Evolutionary conservation across 2,329 filamentous ascomycete genomes (phyloP).

Genomic region (Dothideomycetidae sp.): DNA sequence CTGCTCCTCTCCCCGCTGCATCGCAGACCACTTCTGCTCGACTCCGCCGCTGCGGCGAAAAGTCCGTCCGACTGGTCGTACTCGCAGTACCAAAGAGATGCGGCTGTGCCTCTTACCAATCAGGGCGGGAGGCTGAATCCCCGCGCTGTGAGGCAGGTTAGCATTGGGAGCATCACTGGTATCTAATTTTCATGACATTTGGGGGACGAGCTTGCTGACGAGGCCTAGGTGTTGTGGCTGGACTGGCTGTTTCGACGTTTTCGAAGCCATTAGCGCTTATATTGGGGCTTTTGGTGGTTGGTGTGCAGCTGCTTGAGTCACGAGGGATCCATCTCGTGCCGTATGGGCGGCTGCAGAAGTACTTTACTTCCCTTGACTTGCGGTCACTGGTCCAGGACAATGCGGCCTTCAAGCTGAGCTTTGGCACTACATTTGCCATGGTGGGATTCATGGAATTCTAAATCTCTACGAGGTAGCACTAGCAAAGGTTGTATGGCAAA

Average conservation of each 20-base stretch:
- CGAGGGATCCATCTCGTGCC: constrained; percentile 39
- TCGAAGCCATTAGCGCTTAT: constrained; percentile 56
- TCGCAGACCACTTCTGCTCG: constrained; percentile 24
- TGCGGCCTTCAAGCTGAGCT: constrained; percentile 52
- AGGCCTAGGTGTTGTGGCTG: constrained; percentile 43
- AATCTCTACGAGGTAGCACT: no score
- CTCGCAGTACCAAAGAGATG: constrained; percentile 26
- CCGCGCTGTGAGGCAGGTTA: constrained; percentile 30
- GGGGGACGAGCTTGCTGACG: neutral
- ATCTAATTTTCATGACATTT: constrained; percentile 7
- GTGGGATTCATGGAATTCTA: constrained; percentile 49
- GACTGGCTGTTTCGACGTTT: constrained; percentile 54
- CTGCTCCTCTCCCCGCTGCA: constrained; percentile 19
- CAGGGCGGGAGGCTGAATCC: constrained; percentile 28
- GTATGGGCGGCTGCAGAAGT: constrained; percentile 35
- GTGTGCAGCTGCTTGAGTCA: constrained; percentile 38
- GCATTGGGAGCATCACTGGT: constrained; percentile 33
- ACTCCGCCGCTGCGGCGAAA: constrained; percentile 18
- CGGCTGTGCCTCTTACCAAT: constrained; percentile 24
- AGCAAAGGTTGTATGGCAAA: no score
- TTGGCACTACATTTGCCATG: constrained; percentile 58
- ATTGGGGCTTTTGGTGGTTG: constrained; percentile 48
- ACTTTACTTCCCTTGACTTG: constrained; percentile 37
- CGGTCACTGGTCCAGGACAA: constrained; percentile 41
- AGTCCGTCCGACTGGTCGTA: constrained; percentile 27